Evolutionary conservation across 208 protist genomes (phyloP).

Genomic region (Trypanosoma rangeli): DNA sequence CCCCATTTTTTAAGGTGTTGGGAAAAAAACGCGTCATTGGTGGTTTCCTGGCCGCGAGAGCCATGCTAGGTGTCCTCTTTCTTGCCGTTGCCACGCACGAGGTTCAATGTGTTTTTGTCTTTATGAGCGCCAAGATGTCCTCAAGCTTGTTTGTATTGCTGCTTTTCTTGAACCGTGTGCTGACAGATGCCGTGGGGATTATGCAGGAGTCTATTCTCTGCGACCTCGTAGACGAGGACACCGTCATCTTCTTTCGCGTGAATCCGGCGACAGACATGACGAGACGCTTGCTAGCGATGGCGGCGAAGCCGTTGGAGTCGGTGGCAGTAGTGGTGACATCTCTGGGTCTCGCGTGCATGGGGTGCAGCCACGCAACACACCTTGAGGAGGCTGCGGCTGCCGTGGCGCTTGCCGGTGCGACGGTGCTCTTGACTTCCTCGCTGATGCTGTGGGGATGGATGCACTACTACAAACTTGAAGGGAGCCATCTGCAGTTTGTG

Average conservation of each 20-base stretch:
- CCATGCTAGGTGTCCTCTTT: conserved; percentile 18
- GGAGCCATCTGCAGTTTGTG: conserved; percentile 70
- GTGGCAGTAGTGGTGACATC: conserved; percentile 27
- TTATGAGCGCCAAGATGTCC: background rate
- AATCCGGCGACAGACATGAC: conserved; percentile 25
- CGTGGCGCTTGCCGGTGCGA: conserved; percentile 18
- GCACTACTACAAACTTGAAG: conserved; percentile 63
- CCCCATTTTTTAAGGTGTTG: conserved; percentile 1
- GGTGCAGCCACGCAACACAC: background rate
- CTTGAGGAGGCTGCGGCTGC: conserved; percentile 27
- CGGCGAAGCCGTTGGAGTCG: conserved; percentile 26
- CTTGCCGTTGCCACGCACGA: conserved; percentile 12
- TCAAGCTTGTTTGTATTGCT: conserved; percentile 16
- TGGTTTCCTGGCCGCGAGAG: conserved; percentile 12
- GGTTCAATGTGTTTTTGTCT: background rate
- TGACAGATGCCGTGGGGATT: conserved; percentile 10
- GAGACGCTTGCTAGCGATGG: conserved; percentile 13
- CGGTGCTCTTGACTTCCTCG: conserved; percentile 27
- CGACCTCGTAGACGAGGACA: conserved; percentile 54
- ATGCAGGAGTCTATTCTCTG: conserved; percentile 22
- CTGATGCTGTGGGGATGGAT: conserved; percentile 40
- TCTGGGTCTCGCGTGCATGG: conserved; percentile 13
- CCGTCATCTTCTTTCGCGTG: conserved; percentile 49
- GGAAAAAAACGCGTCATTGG: conserved; percentile 20
- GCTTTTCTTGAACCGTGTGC: conserved; percentile 17